Percentiles rank a stretch among this genome's conserved stretches.
These are phyloP conservation scores for Ilyonectria mors-panacis DNA, from an alignment of 2,329 filamentous ascomycete genomes.

Conservation along the genomic window DNA sequence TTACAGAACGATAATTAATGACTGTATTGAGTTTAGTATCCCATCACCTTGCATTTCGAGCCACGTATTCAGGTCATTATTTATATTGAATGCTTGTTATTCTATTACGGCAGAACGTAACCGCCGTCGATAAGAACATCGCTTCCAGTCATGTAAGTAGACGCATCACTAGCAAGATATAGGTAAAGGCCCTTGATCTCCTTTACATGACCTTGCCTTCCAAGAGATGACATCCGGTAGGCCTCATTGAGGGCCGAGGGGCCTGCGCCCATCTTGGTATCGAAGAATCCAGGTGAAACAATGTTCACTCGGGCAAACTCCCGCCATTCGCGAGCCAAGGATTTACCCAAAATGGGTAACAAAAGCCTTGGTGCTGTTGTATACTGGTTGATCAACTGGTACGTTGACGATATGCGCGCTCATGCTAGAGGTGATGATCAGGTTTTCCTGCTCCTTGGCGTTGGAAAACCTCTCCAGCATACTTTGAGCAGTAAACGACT, in stretches of 20 bases:
- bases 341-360: constrained; percentile 68
- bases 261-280: constrained; percentile 65
- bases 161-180: constrained; percentile 64
- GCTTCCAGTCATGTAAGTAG: constrained; percentile 65
- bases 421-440: constrained; percentile 66
- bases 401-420: constrained; percentile 64
- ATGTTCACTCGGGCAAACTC: constrained; percentile 69
- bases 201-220: constrained; percentile 73
- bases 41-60: neutral
- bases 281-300: constrained; percentile 62
- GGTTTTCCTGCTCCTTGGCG: constrained; percentile 59
- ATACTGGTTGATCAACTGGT: constrained; percentile 65
- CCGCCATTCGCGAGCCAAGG: constrained; percentile 66
- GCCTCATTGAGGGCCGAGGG: constrained; percentile 60
- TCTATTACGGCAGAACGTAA: constrained; percentile 46
- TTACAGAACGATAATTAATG: constrained; percentile 12
- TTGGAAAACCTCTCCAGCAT: constrained; percentile 58
- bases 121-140: constrained; percentile 64
- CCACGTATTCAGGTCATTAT: neutral
- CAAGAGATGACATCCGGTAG: constrained; percentile 63
- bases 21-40: neutral
- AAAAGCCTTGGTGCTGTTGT: constrained; percentile 68
- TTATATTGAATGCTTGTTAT: neutral
- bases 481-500: constrained; percentile 59
- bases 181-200: constrained; percentile 73